Base-by-base conservation (phyloP, 1,284 basidiomycete genomes). In the Leccinum fuscescens region DNA sequence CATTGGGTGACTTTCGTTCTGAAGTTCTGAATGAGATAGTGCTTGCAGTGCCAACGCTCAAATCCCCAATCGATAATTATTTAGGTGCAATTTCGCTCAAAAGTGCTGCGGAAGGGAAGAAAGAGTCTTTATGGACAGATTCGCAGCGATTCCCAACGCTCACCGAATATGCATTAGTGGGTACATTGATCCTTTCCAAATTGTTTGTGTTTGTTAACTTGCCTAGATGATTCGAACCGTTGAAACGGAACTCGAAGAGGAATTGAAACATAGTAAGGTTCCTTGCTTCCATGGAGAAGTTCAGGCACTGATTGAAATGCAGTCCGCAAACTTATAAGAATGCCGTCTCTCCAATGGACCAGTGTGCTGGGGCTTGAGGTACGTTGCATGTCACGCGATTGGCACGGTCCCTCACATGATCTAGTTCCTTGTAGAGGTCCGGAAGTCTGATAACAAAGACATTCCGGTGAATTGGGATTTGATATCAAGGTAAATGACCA, bases 391-490 rank as follows among this genome's bases (percentile, higher is more conserved):
- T 58, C 57, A 52, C 49, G 11, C 15, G 37, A 15, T 35, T 20
- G 31, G 22, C 31, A 29, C 37, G 39, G 29, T 3, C 1, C 12
- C 53, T 56, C 49, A 59, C 51, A 20, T 31, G 33, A 22, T 35
- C 3, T 64, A 93, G 90, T 92, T 85, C 70, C 76, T 94, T 2
- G 78, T 96, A 12, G 91, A 95, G 73, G 78, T 97, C 15, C 86
- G 88, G 55, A 87, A 85, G 55, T 80, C 80, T 6, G 92, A 93
- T 52, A 86, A 88, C 12, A 83, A 84, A 63, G 82, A 82, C 9
- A 85, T 94, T 3, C 96, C 96, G 0, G 81, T 83, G 6, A 82
- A 84, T 59, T 99, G 96, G 95, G 78, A 86, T 52, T 78, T 91
- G 42, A 80, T 95, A 54, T 92, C 87, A 39, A 86, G 85, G 91